These are phyloP conservation scores for Trametes gibbosa DNA, from an alignment of 768 basidiomycete genomes.

Conservation along the genomic window DNA sequence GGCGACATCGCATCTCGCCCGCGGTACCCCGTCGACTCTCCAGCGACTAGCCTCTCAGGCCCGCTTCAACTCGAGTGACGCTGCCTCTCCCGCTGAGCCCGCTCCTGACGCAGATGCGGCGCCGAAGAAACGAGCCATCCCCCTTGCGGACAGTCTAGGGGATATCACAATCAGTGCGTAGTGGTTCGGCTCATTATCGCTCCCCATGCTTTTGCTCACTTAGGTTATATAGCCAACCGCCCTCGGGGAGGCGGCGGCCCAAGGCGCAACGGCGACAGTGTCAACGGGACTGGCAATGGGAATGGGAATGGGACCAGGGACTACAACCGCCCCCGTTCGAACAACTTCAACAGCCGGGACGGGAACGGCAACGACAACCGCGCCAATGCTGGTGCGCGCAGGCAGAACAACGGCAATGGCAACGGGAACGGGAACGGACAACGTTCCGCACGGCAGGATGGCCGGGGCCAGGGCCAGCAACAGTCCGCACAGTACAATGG, in stretches of 20 bases:
- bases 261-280: neutral
- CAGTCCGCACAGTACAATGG: neutral
- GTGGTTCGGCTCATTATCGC: too few relatives aligned
- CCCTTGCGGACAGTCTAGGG: slow-evolving; percentile 20
- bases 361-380: neutral
- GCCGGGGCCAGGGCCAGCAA: neutral
- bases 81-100: neutral
- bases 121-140: slow-evolving; percentile 18
- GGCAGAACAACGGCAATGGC: neutral
- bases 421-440: neutral
- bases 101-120: neutral
- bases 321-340: neutral
- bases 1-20: neutral
- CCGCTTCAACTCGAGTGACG: slow-evolving; percentile 14
- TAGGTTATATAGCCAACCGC: neutral
- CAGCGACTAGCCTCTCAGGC: neutral
- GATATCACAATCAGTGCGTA: slow-evolving; percentile 24
- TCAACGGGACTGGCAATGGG: neutral
- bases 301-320: neutral
- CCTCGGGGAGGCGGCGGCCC: neutral
- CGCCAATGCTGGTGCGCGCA: neutral
- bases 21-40: neutral
- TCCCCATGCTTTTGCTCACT: too few relatives aligned
- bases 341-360: neutral
- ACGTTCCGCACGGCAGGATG: neutral